A percentile compares a stretch with the other conserved stretches of the same genome.
Evolutionary conservation across 31 red algal species (phyloP).

Genomic region (Odonthalia washingtoniensis): DNA sequence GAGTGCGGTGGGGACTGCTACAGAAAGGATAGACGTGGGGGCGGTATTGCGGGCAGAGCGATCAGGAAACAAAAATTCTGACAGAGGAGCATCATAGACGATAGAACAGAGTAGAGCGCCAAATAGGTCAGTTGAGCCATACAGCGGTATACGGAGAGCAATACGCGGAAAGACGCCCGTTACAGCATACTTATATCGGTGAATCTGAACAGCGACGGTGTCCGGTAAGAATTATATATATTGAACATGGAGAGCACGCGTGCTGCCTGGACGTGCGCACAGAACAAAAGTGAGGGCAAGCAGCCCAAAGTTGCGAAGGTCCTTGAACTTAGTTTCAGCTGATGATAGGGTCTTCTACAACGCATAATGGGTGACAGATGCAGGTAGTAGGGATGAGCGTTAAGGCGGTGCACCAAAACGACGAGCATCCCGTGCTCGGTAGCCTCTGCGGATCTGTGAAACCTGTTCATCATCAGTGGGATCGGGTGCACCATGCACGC

Average conservation of each 20-base stretch:
- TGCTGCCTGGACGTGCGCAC: neutral
- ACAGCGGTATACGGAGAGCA: constrained; percentile 5
- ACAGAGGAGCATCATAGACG: neutral
- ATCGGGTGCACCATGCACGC: neutral
- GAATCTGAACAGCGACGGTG: constrained; percentile 3
- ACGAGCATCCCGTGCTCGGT: neutral
- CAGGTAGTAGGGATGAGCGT: constrained; percentile 13
- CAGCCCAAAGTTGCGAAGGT: neutral
- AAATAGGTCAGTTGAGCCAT: neutral
- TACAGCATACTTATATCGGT: constrained; percentile 12
- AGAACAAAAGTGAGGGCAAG: constrained; percentile 19
- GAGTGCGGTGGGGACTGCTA: neutral
- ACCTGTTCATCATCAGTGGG: neutral
- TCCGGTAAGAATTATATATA: too few species aligned
- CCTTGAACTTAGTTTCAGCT: neutral
- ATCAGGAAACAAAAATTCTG: neutral
- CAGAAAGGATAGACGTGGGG: neutral
- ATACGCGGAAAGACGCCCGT: constrained; percentile 2
- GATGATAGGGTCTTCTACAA: neutral
- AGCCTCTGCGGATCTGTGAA: neutral
- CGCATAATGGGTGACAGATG: neutral
- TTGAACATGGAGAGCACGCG: neutral
- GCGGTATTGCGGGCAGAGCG: neutral
- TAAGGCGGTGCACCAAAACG: neutral
- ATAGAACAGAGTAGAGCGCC: neutral